Base-by-base conservation (phyloP, 306 rosid species). In the Pyrus communis region DNA sequence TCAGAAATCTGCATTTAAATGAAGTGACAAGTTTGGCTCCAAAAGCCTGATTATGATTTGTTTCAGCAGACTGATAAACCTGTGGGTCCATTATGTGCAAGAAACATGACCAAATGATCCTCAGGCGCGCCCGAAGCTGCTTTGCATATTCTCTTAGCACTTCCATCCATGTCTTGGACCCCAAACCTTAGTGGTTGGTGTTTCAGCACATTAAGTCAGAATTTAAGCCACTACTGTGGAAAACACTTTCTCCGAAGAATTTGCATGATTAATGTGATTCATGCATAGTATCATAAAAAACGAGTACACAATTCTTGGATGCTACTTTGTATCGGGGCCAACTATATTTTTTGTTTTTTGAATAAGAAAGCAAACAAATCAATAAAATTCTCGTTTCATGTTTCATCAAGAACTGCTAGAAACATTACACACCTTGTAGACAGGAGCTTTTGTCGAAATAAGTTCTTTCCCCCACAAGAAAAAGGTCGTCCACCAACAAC, bases 401-500 rank as follows among this genome's bases (percentile, higher is more conserved):
- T 35, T 66, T 58, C 27, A 74, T 42, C 58, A 58, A 38, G 38
- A 73, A 54, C 23, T 38, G 40, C 59, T 45, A 13, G 46, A 64
- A 68, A 60, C 45, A 81, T 72, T 74, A 64, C 78, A 42, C 67
- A 95, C 98, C 98, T 95, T 74, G 98, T 88, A 76, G 89, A 85
- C 59, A 95, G 82, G 74, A 95, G 92, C 82, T 73, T 84, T 80
- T 69, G 78, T 51, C 89, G 88, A 76, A 81, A 88, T 72, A 95
- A n/a, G 40, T 76, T 57, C 71, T 86, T 67, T 58, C 97, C 98
- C 30, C 97, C 97, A 72, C 62, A 27, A 76, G 97, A 90, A 88
- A 95, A 95, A 62, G 98, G 97, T 27, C 97, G 90, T 62, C 97
- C 98, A 64, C 98, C 98, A 77, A 92, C 87, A 78, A 95, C 79